A percentile compares a stretch with the other conserved stretches of the same genome.
These are phyloP conservation scores for Phytopythium boreale DNA, from an alignment of 352 stramenopile genomes.

Conservation along the genomic window DNA sequence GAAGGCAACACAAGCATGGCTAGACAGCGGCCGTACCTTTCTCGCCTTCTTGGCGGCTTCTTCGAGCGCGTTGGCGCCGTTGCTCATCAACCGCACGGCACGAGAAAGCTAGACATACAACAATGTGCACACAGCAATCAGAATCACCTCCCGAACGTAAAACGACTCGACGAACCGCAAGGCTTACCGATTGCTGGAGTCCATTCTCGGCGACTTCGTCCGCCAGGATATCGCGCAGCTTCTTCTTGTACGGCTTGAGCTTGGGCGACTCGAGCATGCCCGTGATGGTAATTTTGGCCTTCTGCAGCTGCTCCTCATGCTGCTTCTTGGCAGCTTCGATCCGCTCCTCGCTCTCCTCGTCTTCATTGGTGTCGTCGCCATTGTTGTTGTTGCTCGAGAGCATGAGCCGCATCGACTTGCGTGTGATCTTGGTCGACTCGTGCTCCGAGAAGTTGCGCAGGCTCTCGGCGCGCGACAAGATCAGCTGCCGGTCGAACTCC, in stretches of 20 bases:
- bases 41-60: constrained; percentile 36
- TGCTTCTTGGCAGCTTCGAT: constrained; percentile 10
- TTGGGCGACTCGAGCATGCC: constrained; percentile 30
- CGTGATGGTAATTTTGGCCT: constrained; percentile 21
- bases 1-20: neutral
- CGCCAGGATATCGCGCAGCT: constrained; percentile 43
- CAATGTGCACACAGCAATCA: neutral
- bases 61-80: constrained; percentile 23
- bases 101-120: constrained; percentile 1
- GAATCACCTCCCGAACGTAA: neutral
- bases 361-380: neutral
- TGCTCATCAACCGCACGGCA: constrained; percentile 12
- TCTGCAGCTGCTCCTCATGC: constrained; percentile 10
- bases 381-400: neutral
- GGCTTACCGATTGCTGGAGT: constrained; percentile 24
- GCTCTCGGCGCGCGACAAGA: constrained; percentile 34
- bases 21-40: constrained; percentile 18
- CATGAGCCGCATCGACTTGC: constrained; percentile 9
- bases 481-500: constrained; percentile 36
- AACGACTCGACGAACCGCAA: neutral
- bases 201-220: constrained; percentile 35
- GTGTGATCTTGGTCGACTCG: constrained; percentile 20
- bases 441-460: constrained; percentile 23
- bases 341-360: constrained; percentile 5
- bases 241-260: constrained; percentile 51